phyloP scores from a whole-genome alignment of 2,329 filamentous ascomycete genomes.

The Xylariaceae sp. region DNA sequence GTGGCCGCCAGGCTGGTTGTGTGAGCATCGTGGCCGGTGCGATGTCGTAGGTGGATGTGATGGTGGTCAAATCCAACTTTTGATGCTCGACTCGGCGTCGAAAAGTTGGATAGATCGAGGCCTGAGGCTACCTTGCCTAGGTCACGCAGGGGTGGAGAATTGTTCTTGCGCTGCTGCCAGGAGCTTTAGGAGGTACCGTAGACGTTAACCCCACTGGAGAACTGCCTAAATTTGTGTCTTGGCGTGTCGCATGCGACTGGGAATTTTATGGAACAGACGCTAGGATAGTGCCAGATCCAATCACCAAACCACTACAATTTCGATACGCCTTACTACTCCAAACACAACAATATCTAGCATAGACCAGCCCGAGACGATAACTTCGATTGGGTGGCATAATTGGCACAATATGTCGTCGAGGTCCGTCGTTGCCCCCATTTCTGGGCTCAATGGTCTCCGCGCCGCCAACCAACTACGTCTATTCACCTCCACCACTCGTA shows the following conservation, averaged over 20 bases:
- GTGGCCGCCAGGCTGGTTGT: conserved; percentile 60
- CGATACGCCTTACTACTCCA: neutral
- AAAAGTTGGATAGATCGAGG: conserved; percentile 12
- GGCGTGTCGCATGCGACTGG: conserved; percentile 10
- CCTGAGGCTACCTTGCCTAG: neutral
- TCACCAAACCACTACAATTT: too few relatives aligned
- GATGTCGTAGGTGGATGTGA: conserved; percentile 1
- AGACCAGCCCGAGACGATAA: neutral
- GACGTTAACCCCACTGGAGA: too few relatives aligned
- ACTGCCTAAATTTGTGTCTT: conserved; percentile 13
- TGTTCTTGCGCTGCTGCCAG: conserved; percentile 25
- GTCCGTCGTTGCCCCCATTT: too few relatives aligned
- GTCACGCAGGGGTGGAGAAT: conserved; percentile 20
- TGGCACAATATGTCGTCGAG: too few relatives aligned
- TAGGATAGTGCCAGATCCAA: neutral
- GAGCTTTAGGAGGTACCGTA: too few relatives aligned
- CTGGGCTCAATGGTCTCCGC: too few relatives aligned
- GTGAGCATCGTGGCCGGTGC: conserved; percentile 52
- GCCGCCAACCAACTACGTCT: too few relatives aligned
- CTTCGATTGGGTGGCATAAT: neutral
- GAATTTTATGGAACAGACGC: conserved; percentile 10
- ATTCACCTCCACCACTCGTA: too few relatives aligned
- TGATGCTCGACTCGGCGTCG: neutral
- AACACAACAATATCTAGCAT: neutral
- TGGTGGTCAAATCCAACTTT: neutral